phyloP scores from a whole-genome alignment of 768 basidiomycete genomes.

The Neoboletus subvelutipes region DNA sequence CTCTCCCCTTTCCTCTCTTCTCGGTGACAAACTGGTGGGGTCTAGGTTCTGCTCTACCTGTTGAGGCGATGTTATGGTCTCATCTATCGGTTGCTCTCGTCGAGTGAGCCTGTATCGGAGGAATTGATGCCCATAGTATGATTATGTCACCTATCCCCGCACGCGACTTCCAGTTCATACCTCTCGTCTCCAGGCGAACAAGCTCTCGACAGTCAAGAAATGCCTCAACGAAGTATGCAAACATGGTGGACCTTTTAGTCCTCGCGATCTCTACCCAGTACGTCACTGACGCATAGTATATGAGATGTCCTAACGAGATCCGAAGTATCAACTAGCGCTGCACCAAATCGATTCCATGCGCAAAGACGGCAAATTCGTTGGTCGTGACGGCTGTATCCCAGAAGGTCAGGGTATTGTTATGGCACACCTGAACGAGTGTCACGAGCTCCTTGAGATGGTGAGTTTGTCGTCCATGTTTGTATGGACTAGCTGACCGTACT shows the following conservation, averaged over 20 bases:
- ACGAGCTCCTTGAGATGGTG: constrained; percentile 94
- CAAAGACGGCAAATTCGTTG: constrained; percentile 91
- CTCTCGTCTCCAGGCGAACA: constrained; percentile 72
- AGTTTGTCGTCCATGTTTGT: constrained; percentile 16
- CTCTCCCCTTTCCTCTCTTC: background rate
- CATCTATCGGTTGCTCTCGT: constrained; percentile 89
- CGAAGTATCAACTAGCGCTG: constrained; percentile 87
- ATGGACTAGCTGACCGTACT: background rate
- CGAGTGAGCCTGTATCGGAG: constrained; percentile 96
- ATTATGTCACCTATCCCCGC: constrained; percentile 5
- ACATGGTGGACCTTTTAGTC: constrained; percentile 89
- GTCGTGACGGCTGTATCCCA: constrained; percentile 83
- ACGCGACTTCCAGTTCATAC: background rate
- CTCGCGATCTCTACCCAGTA: constrained; percentile 92
- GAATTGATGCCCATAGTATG: constrained; percentile 94
- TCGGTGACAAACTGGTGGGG: background rate
- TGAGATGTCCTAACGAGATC: constrained; percentile 2
- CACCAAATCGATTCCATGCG: constrained; percentile 94
- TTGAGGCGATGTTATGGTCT: constrained; percentile 94
- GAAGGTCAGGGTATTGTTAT: constrained; percentile 97
- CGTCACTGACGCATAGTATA: constrained; percentile 29
- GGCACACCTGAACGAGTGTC: constrained; percentile 94
- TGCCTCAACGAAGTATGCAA: constrained; percentile 95
- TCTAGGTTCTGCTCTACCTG: constrained; percentile 87
- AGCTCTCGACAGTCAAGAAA: constrained; percentile 94